These are phyloP conservation scores for Vitis labrusca DNA, from an alignment of 164 flowering plant species.

Conservation along the genomic window DNA sequence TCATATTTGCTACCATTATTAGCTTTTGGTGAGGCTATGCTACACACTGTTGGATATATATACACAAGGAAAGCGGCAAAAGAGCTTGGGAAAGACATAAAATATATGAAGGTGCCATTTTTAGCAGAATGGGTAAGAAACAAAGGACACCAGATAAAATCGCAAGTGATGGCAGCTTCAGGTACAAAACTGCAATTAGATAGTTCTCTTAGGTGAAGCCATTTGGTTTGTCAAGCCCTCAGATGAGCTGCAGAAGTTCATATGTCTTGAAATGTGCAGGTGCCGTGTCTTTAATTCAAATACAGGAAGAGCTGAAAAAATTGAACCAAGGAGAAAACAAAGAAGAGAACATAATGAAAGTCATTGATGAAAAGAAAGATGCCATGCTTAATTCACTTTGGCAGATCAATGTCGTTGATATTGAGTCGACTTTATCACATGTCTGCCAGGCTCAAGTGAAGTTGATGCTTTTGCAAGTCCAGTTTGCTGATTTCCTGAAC, in stretches of 20 bases:
- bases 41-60: conserved; percentile 92
- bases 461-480: no score
- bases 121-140: conserved; percentile 95
- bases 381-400: conserved; percentile 80
- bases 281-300: conserved; percentile 72
- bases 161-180: conserved; percentile 89
- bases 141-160: conserved; percentile 83
- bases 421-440: conserved; percentile 72
- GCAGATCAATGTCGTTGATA: conserved; percentile 91
- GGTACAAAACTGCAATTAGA: conserved; percentile 34
- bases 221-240: background rate
- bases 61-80: conserved; percentile 85
- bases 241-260: background rate
- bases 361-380: conserved; percentile 69
- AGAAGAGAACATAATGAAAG: conserved; percentile 60
- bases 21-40: conserved; percentile 99
- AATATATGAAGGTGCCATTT: conserved; percentile 81
- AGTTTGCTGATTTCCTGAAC: no score
- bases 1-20: conserved; percentile 15
- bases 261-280: conserved; percentile 37
- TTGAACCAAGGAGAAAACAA: conserved; percentile 51
- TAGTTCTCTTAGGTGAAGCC: background rate
- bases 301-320: conserved; percentile 68
- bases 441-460: conserved; percentile 81
- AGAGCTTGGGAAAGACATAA: conserved; percentile 76